Evolutionary conservation across 495 filamentous ascomycete species (phyloP).

Genomic region (Trypethelium eluteriae): DNA sequence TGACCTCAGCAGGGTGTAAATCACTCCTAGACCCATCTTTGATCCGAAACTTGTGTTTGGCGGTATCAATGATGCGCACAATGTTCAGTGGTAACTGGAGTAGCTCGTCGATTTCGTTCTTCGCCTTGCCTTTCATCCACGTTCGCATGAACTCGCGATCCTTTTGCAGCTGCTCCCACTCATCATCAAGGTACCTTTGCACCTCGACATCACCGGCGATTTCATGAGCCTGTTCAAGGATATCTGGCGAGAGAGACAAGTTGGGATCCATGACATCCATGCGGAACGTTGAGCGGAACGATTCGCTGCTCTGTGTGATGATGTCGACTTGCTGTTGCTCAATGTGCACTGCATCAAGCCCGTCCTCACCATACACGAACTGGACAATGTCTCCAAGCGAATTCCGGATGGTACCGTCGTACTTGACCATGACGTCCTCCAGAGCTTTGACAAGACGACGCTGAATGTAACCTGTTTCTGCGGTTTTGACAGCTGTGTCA

Average conservation of each 20-base stretch:
- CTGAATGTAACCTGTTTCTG: slow-evolving; percentile 98
- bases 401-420: slow-evolving; percentile 95
- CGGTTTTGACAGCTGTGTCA: slow-evolving; percentile 98
- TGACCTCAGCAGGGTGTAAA: slow-evolving; percentile 79
- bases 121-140: slow-evolving; percentile 37
- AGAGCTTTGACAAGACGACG: slow-evolving; percentile 95
- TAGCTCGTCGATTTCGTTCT: slow-evolving; percentile 59
- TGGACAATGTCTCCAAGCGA: slow-evolving; percentile 95
- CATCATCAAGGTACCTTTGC: slow-evolving; percentile 76
- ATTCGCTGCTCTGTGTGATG: slow-evolving; percentile 62
- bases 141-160: slow-evolving; percentile 71
- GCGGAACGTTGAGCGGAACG: slow-evolving; percentile 71
- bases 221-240: slow-evolving; percentile 79
- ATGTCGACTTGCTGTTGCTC: slow-evolving; percentile 86
- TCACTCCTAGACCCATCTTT: slow-evolving; percentile 78
- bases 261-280: slow-evolving; percentile 86
- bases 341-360: slow-evolving; percentile 81
- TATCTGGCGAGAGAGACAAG: slow-evolving; percentile 55
- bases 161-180: slow-evolving; percentile 68
- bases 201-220: slow-evolving; percentile 78
- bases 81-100: slow-evolving; percentile 91
- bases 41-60: slow-evolving; percentile 82
- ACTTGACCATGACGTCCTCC: slow-evolving; percentile 95
- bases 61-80: slow-evolving; percentile 78
- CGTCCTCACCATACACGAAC: slow-evolving; percentile 96